These are phyloP conservation scores for Phialocephala subalpina DNA, from an alignment of 2,329 filamentous ascomycete genomes.

Conservation along the genomic window DNA sequence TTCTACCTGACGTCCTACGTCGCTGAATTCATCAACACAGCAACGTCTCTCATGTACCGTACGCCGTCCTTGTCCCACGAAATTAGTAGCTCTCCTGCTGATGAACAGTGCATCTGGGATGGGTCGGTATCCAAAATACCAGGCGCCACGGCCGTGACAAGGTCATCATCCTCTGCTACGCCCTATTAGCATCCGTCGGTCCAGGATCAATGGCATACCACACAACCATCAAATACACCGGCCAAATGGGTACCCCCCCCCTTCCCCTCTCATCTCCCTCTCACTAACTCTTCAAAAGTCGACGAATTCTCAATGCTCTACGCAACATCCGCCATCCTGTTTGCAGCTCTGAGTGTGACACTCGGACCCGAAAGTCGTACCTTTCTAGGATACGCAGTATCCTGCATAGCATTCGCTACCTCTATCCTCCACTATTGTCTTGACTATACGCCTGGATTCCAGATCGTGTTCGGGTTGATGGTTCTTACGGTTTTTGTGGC, in stretches of 20 bases:
- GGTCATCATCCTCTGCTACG: constrained; percentile 18
- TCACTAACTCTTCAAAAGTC: constrained; percentile 9
- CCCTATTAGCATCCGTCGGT: constrained; percentile 19
- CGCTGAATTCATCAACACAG: constrained; percentile 58
- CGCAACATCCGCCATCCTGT: constrained; percentile 24
- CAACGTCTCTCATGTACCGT: constrained; percentile 58
- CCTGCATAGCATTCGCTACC: background rate
- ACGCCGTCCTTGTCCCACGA: constrained; percentile 22
- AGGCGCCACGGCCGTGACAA: constrained; percentile 14
- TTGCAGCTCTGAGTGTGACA: constrained; percentile 20
- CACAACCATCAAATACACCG: constrained; percentile 23
- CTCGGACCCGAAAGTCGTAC: background rate
- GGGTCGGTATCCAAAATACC: constrained; percentile 21
- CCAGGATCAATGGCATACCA: constrained; percentile 25
- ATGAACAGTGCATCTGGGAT: constrained; percentile 23
- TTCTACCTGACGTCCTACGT: constrained; percentile 57
- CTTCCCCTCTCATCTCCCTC: background rate
- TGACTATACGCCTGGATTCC: constrained; percentile 11
- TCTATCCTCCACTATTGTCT: constrained; percentile 12
- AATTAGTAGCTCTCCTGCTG: background rate
- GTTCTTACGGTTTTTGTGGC: constrained; percentile 16
- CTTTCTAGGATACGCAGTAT: background rate
- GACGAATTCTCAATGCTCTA: constrained; percentile 28
- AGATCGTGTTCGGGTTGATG: constrained; percentile 14
- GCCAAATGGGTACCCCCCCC: constrained; percentile 21